Evolutionary conservation across 2,329 filamentous ascomycete genomes (phyloP), one percentile per base, ranked within the genome.

Genomic region (Nigrograna mackinnonii): DNA sequence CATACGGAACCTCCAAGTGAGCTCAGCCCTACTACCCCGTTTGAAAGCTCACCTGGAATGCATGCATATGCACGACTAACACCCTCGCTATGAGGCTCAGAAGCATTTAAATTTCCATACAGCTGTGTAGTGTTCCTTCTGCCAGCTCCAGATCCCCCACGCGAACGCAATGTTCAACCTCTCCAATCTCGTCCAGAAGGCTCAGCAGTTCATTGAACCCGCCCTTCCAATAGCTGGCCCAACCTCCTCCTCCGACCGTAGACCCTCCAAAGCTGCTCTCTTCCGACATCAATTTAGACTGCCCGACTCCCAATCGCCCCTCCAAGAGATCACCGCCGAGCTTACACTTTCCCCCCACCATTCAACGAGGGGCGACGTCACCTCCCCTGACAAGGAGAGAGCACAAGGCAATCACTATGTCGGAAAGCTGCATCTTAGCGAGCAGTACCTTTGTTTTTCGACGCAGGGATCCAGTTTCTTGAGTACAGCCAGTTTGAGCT

Each of bases 201-300:
- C 91, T 56, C 91, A 95, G 78, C 89, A 91, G 73, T 79, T 96
- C 72, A 95, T 96, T 74, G 92, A 96, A 70, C 89, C 91, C 40
- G 87, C 87, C 53, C 85, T 90, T 67, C 85, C 87, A 63, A 69
- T 74, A 31, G 83, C 84, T 54, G 79, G 89, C 46, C 83, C 85
- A 55, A 81, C 84, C 61, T 81, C 84, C 61, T 55, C 64, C 9
- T 83, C 86, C 45, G 89, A 94, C 70, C 82, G 82, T 50, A 87
- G 89, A 66, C 91, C 91, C 37, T 92, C 91, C 64, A 97, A 96
- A 75, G 85, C 91, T 42, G 86, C 87, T 38, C 83, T 97, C 45
- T 99, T 97, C 75, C 91, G 94, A 74, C 86, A 87, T 69, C 94
- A 99, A 72, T 99, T 99, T 76, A 89, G 94, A 54, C 86, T 99